phyloP scores from a whole-genome alignment of 768 basidiomycete species.

The Pleurotus tuber-regium region DNA sequence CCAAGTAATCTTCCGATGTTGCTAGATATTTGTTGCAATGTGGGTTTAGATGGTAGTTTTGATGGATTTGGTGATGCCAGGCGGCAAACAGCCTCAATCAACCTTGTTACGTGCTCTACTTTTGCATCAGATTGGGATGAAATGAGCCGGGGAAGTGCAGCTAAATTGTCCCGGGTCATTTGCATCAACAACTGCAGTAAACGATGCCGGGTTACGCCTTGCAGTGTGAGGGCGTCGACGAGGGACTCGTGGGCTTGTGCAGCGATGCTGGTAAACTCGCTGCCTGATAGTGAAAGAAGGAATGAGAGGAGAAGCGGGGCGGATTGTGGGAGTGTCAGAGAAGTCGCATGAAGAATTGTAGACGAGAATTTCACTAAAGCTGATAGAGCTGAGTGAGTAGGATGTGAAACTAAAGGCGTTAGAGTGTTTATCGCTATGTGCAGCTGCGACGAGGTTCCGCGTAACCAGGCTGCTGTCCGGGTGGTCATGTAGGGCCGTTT shows the following conservation, averaged over 20 bases:
- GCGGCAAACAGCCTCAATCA: slow-evolving; percentile 71
- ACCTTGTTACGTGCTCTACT: slow-evolving; percentile 62
- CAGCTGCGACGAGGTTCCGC: slow-evolving; percentile 78
- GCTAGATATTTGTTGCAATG: slow-evolving; percentile 42
- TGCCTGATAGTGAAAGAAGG: slow-evolving; percentile 70
- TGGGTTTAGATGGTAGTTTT: background rate
- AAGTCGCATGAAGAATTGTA: slow-evolving; percentile 49
- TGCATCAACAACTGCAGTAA: slow-evolving; percentile 58
- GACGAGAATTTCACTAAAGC: slow-evolving; percentile 58
- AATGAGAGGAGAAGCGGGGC: slow-evolving; percentile 69
- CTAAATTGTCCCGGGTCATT: slow-evolving; percentile 61
- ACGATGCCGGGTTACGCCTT: slow-evolving; percentile 40
- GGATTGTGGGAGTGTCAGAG: slow-evolving; percentile 62
- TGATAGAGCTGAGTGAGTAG: slow-evolving; percentile 60
- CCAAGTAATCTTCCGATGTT: slow-evolving; percentile 69
- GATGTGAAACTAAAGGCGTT: slow-evolving; percentile 68
- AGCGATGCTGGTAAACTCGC: slow-evolving; percentile 52
- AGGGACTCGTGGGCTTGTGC: slow-evolving; percentile 46
- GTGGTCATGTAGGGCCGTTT: slow-evolving; percentile 40
- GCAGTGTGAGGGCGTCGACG: slow-evolving; percentile 37
- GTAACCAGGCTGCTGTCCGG: slow-evolving; percentile 76
- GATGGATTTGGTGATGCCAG: slow-evolving; percentile 30
- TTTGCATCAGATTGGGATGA: slow-evolving; percentile 70
- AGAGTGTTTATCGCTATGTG: slow-evolving; percentile 80
- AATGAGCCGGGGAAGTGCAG: slow-evolving; percentile 70